Evolutionary conservation across 352 stramenopile genomes (phyloP), one percentile per base, ranked within the genome.

Genomic region (Halophytophthora batemanensis): DNA sequence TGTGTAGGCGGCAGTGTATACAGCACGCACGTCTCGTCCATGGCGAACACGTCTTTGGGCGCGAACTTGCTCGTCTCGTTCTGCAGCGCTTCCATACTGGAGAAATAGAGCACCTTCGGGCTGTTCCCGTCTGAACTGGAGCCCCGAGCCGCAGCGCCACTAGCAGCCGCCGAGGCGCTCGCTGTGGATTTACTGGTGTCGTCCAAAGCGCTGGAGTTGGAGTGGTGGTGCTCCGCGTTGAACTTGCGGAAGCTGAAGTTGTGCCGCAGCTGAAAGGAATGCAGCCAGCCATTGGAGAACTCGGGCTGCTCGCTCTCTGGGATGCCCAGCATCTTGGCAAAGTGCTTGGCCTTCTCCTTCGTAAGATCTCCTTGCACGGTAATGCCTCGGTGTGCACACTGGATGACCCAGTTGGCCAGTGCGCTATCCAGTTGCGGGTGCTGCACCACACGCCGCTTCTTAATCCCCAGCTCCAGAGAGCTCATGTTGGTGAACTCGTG

Each of bases 401-500:
- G 80, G 48, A 93, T 89, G 63, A 93, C 80, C 82, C 82, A 93
- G 61, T 93, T 93, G 36, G 82, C 82, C 18, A 93, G 52, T 34
- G 80, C 80, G 46, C 82, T 80, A 53, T 93, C 82, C 11, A 93
- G 69, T 37, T 85, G 69, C 48, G 81, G 81, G 52, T 90, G 80
- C 50, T 91, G 77, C 59, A 90, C 82, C 6, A 90, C 80, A 50
- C 82, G 82, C 17, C 81, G 71, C 61, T 90, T 93, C 66, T 91
- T 90, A 63, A 90, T 88, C 15, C 75, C 74, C 12, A 90, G 64
- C 54, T 93, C 82, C 11, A 90, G 66, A 28, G 75, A 78, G 28
- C 76, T 88, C 74, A 90, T 90, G 63, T 90, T 87, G 49, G 86
- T 81, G 50, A 91, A 93, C 61, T 91, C 77, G 50, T 93, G 82